These are phyloP conservation scores for Clonostachys solani DNA, from an alignment of 2,329 filamentous ascomycete genomes.

Conservation along the genomic window DNA sequence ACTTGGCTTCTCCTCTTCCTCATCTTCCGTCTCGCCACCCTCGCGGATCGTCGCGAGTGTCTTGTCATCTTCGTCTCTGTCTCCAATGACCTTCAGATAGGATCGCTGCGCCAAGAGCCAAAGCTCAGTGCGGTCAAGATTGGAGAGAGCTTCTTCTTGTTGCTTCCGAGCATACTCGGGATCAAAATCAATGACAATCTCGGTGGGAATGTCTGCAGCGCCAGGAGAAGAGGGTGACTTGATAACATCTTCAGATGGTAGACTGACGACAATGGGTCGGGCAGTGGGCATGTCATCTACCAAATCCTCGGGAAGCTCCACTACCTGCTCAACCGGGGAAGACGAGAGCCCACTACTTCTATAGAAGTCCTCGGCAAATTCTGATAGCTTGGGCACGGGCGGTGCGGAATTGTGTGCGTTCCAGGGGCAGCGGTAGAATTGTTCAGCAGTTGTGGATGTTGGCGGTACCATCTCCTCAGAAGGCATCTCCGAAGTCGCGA, in stretches of 20 bases:
- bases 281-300: constrained; percentile 66
- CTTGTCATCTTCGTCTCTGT: constrained; percentile 25
- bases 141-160: constrained; percentile 64
- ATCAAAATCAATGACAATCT: constrained; percentile 69
- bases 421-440: constrained; percentile 88
- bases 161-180: constrained; percentile 72
- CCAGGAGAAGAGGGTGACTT: constrained; percentile 29
- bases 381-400: constrained; percentile 25
- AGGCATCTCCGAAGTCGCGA: constrained; percentile 39
- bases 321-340: constrained; percentile 60
- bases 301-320: constrained; percentile 50
- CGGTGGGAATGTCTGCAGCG: constrained; percentile 54
- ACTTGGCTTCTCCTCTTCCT: constrained; percentile 4
- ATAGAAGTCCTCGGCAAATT: constrained; percentile 32
- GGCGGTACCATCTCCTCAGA: constrained; percentile 57
- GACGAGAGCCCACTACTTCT: constrained; percentile 29
- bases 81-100: constrained; percentile 66
- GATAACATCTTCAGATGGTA: constrained; percentile 20
- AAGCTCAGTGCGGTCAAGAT: constrained; percentile 77
- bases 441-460: constrained; percentile 86
- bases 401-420: constrained; percentile 34
- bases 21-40: constrained; percentile 15
- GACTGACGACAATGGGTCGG: constrained; percentile 34
- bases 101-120: constrained; percentile 82
- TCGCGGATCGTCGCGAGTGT: constrained; percentile 30